Base-by-base conservation (phyloP, 164 flowering plant genomes). In the Vitis cinerea region DNA sequence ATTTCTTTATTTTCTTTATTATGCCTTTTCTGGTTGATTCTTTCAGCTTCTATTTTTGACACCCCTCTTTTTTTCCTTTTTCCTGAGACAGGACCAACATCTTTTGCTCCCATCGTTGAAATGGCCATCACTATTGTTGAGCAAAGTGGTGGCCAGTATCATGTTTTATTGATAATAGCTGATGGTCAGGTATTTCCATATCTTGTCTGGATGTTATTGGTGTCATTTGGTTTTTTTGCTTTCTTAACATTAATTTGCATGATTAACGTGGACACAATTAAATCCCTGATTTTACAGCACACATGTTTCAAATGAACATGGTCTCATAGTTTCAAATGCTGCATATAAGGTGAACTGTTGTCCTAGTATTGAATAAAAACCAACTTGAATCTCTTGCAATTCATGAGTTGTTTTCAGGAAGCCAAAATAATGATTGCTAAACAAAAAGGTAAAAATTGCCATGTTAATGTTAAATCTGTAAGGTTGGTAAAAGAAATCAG, bases 21-120 rank as follows among this genome's bases (percentile, higher is more conserved):
- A 12, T 13, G 52, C 13, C 9, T 49, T 4, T 48, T 61, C 53
- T 29, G 55, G 50, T 66, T 61, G 10, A 56, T 16, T 67, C 0
- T 19, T 59, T 47, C 47, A 53, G 10, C 30, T 48, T 30, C 12
- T 1, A 30, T 9, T 51, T 61, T 10, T 47, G 23, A 23, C 49
- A 1, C 57, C 14, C 51, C 2, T 48, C 8, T n/a, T 48, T 30
- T 48, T 7, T 13, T 51, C 44, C 12, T 47, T 30, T 52, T 49
- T 51, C 17, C 50, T 66, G 50, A 67, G 65, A 63, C 86, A 94
- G 99, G 99, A 30, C 99, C 99, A 12, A 94, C 99, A 65, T 94
- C 99, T 19, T 95, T 93, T 86, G 98, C 97, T 10, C 98, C 99
- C 13, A 75, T 91, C 60, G 84, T 95, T 76, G 98, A 95, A 75